phyloP scores from a whole-genome alignment of 2,329 filamentous ascomycete species.

The Nemania sp. region DNA sequence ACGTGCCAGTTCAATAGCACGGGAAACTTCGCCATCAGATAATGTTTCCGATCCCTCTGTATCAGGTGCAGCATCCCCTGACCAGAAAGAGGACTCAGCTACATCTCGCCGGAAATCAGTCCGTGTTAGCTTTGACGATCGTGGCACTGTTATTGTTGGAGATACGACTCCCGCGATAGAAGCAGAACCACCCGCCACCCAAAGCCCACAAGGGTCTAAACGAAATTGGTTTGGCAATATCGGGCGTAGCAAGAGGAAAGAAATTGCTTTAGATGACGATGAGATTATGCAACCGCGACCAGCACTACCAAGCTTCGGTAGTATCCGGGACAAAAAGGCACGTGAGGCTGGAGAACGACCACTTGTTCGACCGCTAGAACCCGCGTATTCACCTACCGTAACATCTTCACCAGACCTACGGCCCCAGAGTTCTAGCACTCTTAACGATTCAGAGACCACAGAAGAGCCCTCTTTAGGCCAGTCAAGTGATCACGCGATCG shows the following conservation, averaged over 20 bases:
- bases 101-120: constrained; percentile 71
- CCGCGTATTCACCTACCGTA: constrained; percentile 46
- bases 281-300: constrained; percentile 80
- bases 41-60: constrained; percentile 60
- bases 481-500: constrained; percentile 72
- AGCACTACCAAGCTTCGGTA: constrained; percentile 79
- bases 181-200: constrained; percentile 55
- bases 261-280: constrained; percentile 67
- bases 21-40: constrained; percentile 64
- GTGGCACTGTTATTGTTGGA: constrained; percentile 66
- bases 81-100: constrained; percentile 53
- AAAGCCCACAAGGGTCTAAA: constrained; percentile 57
- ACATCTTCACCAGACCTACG: constrained; percentile 47
- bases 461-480: constrained; percentile 57
- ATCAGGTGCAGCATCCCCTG: constrained; percentile 47
- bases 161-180: constrained; percentile 57
- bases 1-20: constrained; percentile 64
- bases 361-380: constrained; percentile 66
- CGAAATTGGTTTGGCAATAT: constrained; percentile 66
- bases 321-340: constrained; percentile 72
- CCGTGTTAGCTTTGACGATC: constrained; percentile 84
- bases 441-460: constrained; percentile 45
- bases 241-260: constrained; percentile 64
- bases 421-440: constrained; percentile 43
- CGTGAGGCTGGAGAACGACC: constrained; percentile 67